phyloP scores from a whole-genome alignment of 2,329 filamentous ascomycete genomes.

The Penicillium sp. region DNA sequence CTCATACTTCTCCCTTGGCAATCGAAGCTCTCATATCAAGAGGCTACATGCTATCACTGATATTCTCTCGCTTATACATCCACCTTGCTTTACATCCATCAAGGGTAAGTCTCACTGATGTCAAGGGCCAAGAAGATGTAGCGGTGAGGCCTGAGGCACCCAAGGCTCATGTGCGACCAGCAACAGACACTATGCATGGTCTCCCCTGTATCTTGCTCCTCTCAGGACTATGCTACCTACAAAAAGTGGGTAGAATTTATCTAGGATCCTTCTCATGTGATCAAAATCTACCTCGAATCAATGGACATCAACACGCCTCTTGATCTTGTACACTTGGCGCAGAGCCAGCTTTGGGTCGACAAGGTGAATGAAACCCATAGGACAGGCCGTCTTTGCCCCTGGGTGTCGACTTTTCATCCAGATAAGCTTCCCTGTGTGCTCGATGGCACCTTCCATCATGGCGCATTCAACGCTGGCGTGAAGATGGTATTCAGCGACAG shows the following conservation, averaged over 20 bases:
- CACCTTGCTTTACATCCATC: too few species aligned
- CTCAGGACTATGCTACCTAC: neutral
- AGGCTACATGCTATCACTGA: too few species aligned
- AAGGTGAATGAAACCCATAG: constrained; percentile 22
- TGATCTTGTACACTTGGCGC: constrained; percentile 20
- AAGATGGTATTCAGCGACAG: constrained; percentile 35
- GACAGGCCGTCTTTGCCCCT: constrained; percentile 24
- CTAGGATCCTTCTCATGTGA: neutral
- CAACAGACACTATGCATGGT: neutral
- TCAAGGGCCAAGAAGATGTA: neutral
- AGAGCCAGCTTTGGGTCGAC: constrained; percentile 25
- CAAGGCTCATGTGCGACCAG: neutral
- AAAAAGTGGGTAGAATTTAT: neutral
- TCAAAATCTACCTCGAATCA: neutral
- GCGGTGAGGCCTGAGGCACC: neutral
- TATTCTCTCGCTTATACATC: too few species aligned
- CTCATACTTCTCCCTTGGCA: too few species aligned
- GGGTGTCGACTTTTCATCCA: constrained; percentile 39
- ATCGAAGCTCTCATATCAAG: too few species aligned
- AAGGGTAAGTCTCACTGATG: too few species aligned
- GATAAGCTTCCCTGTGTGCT: constrained; percentile 34
- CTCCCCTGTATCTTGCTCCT: neutral
- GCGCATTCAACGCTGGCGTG: constrained; percentile 34
- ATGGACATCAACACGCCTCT: constrained; percentile 27
- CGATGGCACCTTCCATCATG: constrained; percentile 33